These are phyloP conservation scores for Cutaneotrichosporon sp. DNA, from an alignment of 1,284 basidiomycete genomes.

Conservation along the genomic window DNA sequence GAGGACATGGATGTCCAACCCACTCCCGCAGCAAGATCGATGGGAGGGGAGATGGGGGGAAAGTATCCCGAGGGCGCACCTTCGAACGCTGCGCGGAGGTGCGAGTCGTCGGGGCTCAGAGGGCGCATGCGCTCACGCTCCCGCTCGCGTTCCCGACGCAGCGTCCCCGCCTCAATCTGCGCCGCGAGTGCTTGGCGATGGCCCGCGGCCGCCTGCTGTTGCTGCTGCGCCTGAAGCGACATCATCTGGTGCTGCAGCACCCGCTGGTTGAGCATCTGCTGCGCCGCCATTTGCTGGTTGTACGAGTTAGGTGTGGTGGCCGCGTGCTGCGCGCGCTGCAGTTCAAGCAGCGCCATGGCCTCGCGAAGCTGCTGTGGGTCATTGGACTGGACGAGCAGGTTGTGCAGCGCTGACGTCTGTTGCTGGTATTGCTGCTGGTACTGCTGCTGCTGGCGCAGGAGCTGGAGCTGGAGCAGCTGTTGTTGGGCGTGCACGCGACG, in stretches of 20 bases:
- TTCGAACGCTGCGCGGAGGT: slow-evolving; percentile 30
- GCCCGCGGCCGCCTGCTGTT: slow-evolving; percentile 7
- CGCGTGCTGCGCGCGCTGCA: slow-evolving; percentile 23
- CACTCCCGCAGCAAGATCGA: slow-evolving; percentile 16
- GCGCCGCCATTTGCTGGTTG: slow-evolving; percentile 11
- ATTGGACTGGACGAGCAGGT: slow-evolving; percentile 17
- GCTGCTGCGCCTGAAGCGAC: slow-evolving; percentile 17
- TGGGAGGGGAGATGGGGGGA: slow-evolving; percentile 12
- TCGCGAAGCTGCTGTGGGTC: slow-evolving; percentile 23
- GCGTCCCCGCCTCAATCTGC: slow-evolving; percentile 25
- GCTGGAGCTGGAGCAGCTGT: slow-evolving; percentile 14
- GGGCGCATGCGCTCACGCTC: slow-evolving; percentile 15
- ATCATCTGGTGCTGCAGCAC: slow-evolving; percentile 16
- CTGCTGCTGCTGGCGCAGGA: slow-evolving; percentile 10
- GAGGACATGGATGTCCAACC: slow-evolving; percentile 13
- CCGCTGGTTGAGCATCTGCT: slow-evolving; percentile 21
- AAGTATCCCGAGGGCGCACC: slow-evolving; percentile 17
- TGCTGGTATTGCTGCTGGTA: slow-evolving; percentile 12
- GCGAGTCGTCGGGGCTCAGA: slow-evolving; percentile 20
- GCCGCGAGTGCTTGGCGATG: slow-evolving; percentile 25
- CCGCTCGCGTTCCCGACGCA: slow-evolving; percentile 17
- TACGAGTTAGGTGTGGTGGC: slow-evolving; percentile 10
- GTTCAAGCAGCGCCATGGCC: slow-evolving; percentile 23
- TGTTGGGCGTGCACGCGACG: slow-evolving; percentile 15
- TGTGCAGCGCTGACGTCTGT: slow-evolving; percentile 13